Base-by-base conservation (phyloP, 148 eudicot species). In the Amaranthus cruentus region DNA sequence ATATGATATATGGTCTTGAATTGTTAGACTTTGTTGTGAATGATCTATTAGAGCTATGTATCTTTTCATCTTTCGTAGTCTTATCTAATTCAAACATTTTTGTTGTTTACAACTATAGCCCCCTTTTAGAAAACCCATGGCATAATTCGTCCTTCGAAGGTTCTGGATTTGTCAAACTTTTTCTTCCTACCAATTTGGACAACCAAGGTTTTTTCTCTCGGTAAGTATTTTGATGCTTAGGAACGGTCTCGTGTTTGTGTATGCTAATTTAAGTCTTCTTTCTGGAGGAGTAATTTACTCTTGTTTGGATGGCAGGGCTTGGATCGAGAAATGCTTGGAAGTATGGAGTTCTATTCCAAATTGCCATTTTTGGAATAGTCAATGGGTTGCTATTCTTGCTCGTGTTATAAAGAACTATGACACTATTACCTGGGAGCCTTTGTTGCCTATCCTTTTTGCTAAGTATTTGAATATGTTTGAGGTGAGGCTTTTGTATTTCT, bases 101-200 rank as follows among this genome's bases (percentile, higher is more conserved):
- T 63, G 47, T 46, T 55, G 55, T 65, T 58, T 21, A 49, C 50
- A 80, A 55, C 79, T 82, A 77, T 84, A 96, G 99, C 75, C 80
- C 89, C 69, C 82, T 87, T 62, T 72, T 96, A 82, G 99, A 96
- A 81, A 96, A 92, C 70, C 99, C 97, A 53, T 96, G 99, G 99
- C 97, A 96, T 81, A 96, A 96, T 81, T 93, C 99, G 8, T 78
- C 90, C 73, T 96, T 92, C 73, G 99, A 96, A 85, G 99, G 97
- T 68, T 83, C 97, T 83, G 99, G 99, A 48, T 92, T 92, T 74
- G 80, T 96, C 68, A 84, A 91, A 77, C 90, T 96, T 71, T 96
- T 96, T 80, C 92, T 96, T 81, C 96, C 99, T 15, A 90, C 97
- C 56, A 96, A 96, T 76, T 13, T 62, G 60, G 96, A 88, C 68